Conservation (phyloP, 257 asterid genomes). For the Lantana camara region DNA sequence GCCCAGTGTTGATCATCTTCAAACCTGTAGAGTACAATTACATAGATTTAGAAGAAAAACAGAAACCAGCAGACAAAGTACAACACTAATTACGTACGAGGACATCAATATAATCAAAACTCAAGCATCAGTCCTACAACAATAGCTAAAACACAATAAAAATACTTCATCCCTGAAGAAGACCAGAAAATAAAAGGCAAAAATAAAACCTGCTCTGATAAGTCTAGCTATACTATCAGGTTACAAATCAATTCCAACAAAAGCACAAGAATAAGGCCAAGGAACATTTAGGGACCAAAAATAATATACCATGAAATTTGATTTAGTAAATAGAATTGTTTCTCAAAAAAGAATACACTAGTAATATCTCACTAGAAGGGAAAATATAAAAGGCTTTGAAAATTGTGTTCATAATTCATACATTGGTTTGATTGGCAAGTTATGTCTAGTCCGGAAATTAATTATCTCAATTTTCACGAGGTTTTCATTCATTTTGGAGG, state of each 20-base stretch:
- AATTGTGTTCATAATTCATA: background rate
- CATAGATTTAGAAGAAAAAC: constrained; percentile 27
- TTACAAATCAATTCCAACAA: constrained; percentile 7
- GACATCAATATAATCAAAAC: constrained; percentile 13
- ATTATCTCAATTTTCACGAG: constrained; percentile 22
- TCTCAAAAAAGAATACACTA: background rate
- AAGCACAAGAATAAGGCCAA: background rate
- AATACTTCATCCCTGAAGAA: constrained; percentile 3
- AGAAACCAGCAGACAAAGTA: constrained; percentile 20
- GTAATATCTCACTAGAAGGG: background rate
- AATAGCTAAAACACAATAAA: background rate
- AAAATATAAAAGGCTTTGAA: background rate
- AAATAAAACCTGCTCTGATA: background rate
- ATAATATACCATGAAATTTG: background rate
- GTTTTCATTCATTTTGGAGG: constrained; percentile 7
- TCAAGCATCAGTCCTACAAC: constrained; percentile 16
- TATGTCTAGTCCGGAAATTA: constrained; percentile 2
- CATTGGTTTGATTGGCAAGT: background rate
- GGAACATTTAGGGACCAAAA: constrained; percentile 2
- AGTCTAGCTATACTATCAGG: background rate
- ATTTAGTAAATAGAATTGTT: background rate
- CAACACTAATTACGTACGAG: constrained; percentile 3
- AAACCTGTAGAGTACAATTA: constrained; percentile 62
- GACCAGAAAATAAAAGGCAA: background rate
- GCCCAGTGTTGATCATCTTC: constrained; percentile 76